Evolutionary conservation across 2,329 filamentous ascomycete genomes (phyloP), one percentile per base, ranked within the genome.

Genomic region (Teratosphaeriaceae sp.): DNA sequence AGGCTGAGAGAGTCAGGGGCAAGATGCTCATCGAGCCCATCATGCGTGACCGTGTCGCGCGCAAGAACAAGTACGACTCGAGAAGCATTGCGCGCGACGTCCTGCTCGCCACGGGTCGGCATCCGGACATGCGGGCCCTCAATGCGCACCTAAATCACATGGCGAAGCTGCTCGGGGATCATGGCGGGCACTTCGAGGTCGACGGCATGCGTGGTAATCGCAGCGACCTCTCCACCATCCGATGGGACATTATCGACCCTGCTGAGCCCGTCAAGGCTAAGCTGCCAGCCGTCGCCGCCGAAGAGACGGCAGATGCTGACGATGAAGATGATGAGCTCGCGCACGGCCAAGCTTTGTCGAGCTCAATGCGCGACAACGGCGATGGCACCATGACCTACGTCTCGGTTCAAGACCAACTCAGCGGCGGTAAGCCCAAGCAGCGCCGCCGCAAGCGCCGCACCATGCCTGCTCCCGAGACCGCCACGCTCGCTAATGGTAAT

Each of bases 1-100:
- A 62, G 41, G 38, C 48, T 15, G 54, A 58, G 36, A 53, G 59
- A 7, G 52, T 57, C 29, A 67, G 37, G 55, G 58, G 52, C 40
- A 56, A 48, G 44, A 61, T 57, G 51, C 49, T 66, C 3, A 69
- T 73, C 3, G 65, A 72, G 48, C 64, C 65, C 0, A 54, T 80
- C 13, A 66, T 70, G 48, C 64, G 62, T 38, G 68, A 67, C 40
- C 68, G 70, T 27, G 71, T 71, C 7, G 59, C 68, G 4, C 63
- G 68, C 20, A 74, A 73, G 46, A 68, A 68, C 5, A 68, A 62
- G 13, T 84, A 84, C 54, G 71, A 83, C 53, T 70, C 74, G 1
- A 69, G 71, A 34, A 83, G 78, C 0, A 80, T 84, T 46, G 80
- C 79, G 3, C 66, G 78, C 38, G 79, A 83, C 56, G 70, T 85